Conservation (phyloP, 2,329 filamentous ascomycete species). For the Lomentospora prolificans region DNA sequence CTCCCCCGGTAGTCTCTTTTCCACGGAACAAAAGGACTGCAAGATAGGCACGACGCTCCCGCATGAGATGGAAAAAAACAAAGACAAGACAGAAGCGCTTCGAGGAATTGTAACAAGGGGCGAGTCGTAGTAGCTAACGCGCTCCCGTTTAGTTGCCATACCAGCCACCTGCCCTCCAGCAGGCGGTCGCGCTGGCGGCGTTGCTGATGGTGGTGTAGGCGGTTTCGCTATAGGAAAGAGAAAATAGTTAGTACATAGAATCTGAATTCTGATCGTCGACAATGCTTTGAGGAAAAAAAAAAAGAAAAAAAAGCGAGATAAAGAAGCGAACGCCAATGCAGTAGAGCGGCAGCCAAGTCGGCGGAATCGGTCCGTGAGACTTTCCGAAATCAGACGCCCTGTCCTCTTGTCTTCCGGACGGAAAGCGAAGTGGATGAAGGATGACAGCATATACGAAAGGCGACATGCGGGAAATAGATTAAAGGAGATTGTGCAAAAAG, state of each 20-base stretch:
- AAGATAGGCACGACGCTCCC: not conserved
- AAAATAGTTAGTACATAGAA: not conserved
- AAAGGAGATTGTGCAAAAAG: not conserved
- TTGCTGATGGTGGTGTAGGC: constrained; percentile 24
- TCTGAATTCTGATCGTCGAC: too few relatives aligned
- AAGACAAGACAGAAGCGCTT: not conserved
- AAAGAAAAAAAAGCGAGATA: not conserved
- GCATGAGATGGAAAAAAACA: not conserved
- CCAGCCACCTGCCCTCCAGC: constrained; percentile 26
- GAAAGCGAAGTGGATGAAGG: too few relatives aligned
- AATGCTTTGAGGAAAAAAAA: not conserved
- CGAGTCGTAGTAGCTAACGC: not conserved
- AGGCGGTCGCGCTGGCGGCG: constrained; percentile 23
- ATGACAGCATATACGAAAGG: not conserved
- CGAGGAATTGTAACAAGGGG: not conserved
- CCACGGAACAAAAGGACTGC: not conserved
- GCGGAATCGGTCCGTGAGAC: too few relatives aligned
- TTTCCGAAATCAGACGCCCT: too few relatives aligned
- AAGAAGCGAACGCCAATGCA: too few relatives aligned
- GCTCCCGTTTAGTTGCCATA: constrained; percentile 14
- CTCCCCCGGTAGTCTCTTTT: too few relatives aligned
- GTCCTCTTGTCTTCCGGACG: constrained; percentile 25
- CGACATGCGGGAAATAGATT: not conserved
- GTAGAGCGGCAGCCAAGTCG: too few relatives aligned
- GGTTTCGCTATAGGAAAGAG: constrained; percentile 20